A percentile compares a stretch with the other conserved stretches of the same genome.
Conservation (phyloP, 1,284 basidiomycete genomes). For the Pyrrhoderma noxium region DNA sequence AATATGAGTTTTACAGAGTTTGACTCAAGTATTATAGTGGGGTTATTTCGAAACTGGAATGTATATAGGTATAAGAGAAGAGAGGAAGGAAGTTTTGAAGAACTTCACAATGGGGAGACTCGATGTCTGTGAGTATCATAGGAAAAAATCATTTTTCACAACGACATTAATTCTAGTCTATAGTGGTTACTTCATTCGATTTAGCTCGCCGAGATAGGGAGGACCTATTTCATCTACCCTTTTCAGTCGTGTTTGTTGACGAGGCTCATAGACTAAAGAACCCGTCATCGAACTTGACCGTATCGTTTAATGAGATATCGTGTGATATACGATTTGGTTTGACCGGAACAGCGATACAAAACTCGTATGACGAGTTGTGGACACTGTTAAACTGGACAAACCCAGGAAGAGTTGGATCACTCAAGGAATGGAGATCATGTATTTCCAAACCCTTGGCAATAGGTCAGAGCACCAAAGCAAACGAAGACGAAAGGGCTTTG, state of each 20-base stretch:
- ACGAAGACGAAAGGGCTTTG: slow-evolving; percentile 51
- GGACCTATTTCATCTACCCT: slow-evolving; percentile 53
- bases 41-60: slow-evolving; percentile 74
- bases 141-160: not conserved
- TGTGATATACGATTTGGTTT: slow-evolving; percentile 65
- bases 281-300: slow-evolving; percentile 50
- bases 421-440: slow-evolving; percentile 61
- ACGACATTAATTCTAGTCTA: slow-evolving; percentile 12
- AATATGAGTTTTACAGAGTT: not conserved
- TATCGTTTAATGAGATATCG: slow-evolving; percentile 55
- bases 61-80: slow-evolving; percentile 46
- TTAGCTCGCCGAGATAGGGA: slow-evolving; percentile 61
- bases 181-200: slow-evolving; percentile 70
- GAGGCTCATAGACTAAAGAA: slow-evolving; percentile 83
- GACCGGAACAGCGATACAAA: slow-evolving; percentile 83
- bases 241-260: slow-evolving; percentile 71
- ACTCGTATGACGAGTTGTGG: slow-evolving; percentile 78
- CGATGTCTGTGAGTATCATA: slow-evolving; percentile 53
- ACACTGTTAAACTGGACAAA: slow-evolving; percentile 78
- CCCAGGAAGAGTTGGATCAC: slow-evolving; percentile 58
- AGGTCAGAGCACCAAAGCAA: slow-evolving; percentile 62
- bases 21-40: slow-evolving; percentile 43
- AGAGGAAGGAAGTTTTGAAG: slow-evolving; percentile 46
- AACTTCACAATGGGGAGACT: slow-evolving; percentile 70
- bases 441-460: slow-evolving; percentile 58